A percentile compares a stretch with the other conserved stretches of the same genome.
phyloP scores from a whole-genome alignment of 2,329 filamentous ascomycete genomes.

The Stagonosporopsis vannaccii region DNA sequence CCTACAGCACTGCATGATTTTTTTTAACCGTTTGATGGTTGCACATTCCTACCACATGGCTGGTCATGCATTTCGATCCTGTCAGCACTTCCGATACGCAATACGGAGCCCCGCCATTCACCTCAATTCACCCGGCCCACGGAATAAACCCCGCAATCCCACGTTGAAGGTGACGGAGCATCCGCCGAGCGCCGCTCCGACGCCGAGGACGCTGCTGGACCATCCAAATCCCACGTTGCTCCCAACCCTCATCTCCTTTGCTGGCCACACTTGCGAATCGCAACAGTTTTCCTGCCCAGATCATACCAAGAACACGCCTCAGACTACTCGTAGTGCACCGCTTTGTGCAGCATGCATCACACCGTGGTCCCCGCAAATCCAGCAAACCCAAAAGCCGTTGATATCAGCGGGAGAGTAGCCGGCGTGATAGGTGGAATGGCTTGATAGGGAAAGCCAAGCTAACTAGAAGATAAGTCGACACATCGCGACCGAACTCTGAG shows the following conservation, averaged over 20 bases:
- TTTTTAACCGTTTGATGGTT: background rate
- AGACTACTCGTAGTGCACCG: background rate
- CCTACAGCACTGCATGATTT: background rate
- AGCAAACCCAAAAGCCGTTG: slow-evolving; percentile 9
- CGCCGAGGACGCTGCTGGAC: slow-evolving; percentile 7
- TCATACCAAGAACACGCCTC: background rate
- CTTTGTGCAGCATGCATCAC: slow-evolving; percentile 4
- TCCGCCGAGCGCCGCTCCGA: slow-evolving; percentile 11
- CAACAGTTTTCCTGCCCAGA: background rate
- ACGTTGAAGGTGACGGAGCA: slow-evolving; percentile 10
- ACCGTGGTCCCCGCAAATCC: slow-evolving; percentile 18
- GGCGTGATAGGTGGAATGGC: slow-evolving; percentile 1
- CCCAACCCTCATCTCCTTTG: slow-evolving; percentile 2
- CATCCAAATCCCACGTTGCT: slow-evolving; percentile 18
- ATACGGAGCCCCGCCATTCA: slow-evolving; percentile 9
- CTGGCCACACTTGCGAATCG: background rate
- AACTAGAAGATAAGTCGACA: slow-evolving; percentile 16
- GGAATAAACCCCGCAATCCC: slow-evolving; percentile 15
- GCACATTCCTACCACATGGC: background rate
- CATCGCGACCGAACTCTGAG: slow-evolving; percentile 15
- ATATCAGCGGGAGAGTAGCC: slow-evolving; percentile 11
- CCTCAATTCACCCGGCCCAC: slow-evolving; percentile 9
- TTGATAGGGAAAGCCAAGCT: slow-evolving; percentile 6
- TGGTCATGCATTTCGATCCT: background rate
- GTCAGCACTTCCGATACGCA: slow-evolving; percentile 9